phyloP scores from a whole-genome alignment of 2,329 filamentous ascomycete species.

The Aureobasidium sp. region DNA sequence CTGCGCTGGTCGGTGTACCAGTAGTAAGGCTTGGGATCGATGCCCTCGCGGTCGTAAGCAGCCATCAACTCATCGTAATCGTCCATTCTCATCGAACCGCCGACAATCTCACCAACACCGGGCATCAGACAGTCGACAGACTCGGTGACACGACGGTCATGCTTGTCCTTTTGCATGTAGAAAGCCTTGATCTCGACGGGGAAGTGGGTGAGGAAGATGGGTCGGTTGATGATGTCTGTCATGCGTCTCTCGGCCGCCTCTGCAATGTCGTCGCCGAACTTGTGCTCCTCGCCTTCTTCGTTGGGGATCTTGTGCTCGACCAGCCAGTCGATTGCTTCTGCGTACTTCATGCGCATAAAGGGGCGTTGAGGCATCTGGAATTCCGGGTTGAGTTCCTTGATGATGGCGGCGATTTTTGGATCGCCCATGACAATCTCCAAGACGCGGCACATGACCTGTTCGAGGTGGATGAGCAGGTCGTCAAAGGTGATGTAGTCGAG shows the following conservation, averaged over 20 bases:
- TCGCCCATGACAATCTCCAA: constrained; percentile 71
- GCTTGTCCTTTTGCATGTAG: constrained; percentile 89
- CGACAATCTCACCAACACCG: constrained; percentile 93
- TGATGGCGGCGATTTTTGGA: constrained; percentile 60
- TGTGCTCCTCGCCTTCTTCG: constrained; percentile 83
- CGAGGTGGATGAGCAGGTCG: constrained; percentile 80
- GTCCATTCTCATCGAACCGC: constrained; percentile 93
- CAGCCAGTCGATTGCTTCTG: constrained; percentile 91
- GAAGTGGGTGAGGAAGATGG: constrained; percentile 96
- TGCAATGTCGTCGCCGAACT: constrained; percentile 95
- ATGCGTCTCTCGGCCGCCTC: constrained; percentile 94
- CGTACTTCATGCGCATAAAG: constrained; percentile 92
- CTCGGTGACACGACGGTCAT: constrained; percentile 80
- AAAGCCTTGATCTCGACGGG: constrained; percentile 97
- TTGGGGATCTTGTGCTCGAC: constrained; percentile 83
- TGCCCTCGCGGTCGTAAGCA: constrained; percentile 80
- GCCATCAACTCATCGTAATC: constrained; percentile 82
- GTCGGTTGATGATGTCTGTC: constrained; percentile 93
- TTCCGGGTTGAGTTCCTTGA: constrained; percentile 84
- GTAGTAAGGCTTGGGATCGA: constrained; percentile 81
- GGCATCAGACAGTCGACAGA: constrained; percentile 85
- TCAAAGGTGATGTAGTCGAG: constrained; percentile 92
- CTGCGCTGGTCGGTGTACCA: constrained; percentile 98
- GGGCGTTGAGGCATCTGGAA: constrained; percentile 77
- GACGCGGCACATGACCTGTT: constrained; percentile 80